Conservation (phyloP, 306 rosid species). For the Datisca glomerata region DNA sequence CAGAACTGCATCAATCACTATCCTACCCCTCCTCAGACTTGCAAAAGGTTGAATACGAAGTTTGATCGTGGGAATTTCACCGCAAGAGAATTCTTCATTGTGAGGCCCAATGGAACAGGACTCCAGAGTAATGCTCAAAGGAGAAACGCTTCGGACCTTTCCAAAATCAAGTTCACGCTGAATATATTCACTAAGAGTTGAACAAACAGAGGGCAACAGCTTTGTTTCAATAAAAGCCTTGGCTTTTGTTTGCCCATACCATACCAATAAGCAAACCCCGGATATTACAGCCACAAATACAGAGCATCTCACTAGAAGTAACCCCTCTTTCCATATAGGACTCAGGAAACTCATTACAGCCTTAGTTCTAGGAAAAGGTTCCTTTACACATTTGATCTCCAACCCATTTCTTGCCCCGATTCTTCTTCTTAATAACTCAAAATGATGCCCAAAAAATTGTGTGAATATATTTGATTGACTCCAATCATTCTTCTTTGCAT, state of each 20-base stretch:
- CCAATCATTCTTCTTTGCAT: constrained; percentile 38
- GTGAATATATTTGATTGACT: constrained; percentile 45
- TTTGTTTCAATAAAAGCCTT: constrained; percentile 55
- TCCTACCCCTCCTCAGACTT: constrained; percentile 76
- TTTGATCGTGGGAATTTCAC: constrained; percentile 66
- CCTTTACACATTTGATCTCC: constrained; percentile 49
- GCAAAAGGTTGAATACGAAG: constrained; percentile 60
- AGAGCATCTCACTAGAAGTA: constrained; percentile 63
- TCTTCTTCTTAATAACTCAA: constrained; percentile 39
- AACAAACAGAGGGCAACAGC: constrained; percentile 74
- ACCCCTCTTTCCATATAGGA: constrained; percentile 58
- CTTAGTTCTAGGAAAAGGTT: constrained; percentile 36
- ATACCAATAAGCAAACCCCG: constrained; percentile 59
- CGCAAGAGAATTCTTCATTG: constrained; percentile 71
- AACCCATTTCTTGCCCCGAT: constrained; percentile 27
- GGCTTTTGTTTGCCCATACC: constrained; percentile 68
- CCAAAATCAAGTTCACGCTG: constrained; percentile 74
- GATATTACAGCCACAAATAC: constrained; percentile 50
- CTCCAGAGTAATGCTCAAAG: constrained; percentile 74
- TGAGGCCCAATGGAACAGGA: constrained; percentile 78
- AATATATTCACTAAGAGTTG: constrained; percentile 45
- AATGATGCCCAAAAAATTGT: constrained; percentile 44
- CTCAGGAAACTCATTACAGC: constrained; percentile 34
- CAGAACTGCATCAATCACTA: constrained; percentile 80
- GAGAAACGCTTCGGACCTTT: constrained; percentile 69